Conservation (phyloP, 2,329 filamentous ascomycete genomes). For the Blumeria hordei region DNA sequence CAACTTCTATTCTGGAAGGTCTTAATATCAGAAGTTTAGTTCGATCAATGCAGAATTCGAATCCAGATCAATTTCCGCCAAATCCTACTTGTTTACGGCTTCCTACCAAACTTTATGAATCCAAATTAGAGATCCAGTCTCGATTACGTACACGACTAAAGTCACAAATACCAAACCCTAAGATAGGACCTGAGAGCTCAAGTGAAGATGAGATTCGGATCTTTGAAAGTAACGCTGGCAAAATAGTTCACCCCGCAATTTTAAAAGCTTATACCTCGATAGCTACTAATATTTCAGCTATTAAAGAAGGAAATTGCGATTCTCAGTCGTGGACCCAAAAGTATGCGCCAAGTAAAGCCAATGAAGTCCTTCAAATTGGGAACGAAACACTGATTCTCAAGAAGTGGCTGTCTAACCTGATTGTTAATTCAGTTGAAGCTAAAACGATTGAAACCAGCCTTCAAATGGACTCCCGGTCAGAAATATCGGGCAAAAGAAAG, state of each 20-base stretch:
- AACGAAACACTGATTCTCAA: constrained; percentile 46
- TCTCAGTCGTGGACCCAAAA: constrained; percentile 55
- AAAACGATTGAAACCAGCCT: constrained; percentile 14
- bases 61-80: constrained; percentile 17
- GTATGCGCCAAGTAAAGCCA: constrained; percentile 47
- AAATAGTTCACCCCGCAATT: constrained; percentile 30
- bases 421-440: constrained; percentile 52
- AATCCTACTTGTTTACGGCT: constrained; percentile 26
- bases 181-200: constrained; percentile 6
- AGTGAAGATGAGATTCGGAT: constrained; percentile 18
- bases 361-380: constrained; percentile 52
- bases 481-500: constrained; percentile 32
- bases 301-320: constrained; percentile 59
- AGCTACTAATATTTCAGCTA: constrained; percentile 42
- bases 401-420: constrained; percentile 59
- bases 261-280: constrained; percentile 34
- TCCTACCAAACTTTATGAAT: constrained; percentile 31
- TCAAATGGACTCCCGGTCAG: background rate
- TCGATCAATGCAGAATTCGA: constrained; percentile 7
- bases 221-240: constrained; percentile 3
- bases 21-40: constrained; percentile 7
- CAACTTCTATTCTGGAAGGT: constrained; percentile 7
- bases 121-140: constrained; percentile 26
- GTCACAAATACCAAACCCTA: constrained; percentile 2
- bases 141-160: constrained; percentile 24